Evolutionary conservation across 768 basidiomycete species (phyloP).

Genomic region (Amylocystis lapponica): DNA sequence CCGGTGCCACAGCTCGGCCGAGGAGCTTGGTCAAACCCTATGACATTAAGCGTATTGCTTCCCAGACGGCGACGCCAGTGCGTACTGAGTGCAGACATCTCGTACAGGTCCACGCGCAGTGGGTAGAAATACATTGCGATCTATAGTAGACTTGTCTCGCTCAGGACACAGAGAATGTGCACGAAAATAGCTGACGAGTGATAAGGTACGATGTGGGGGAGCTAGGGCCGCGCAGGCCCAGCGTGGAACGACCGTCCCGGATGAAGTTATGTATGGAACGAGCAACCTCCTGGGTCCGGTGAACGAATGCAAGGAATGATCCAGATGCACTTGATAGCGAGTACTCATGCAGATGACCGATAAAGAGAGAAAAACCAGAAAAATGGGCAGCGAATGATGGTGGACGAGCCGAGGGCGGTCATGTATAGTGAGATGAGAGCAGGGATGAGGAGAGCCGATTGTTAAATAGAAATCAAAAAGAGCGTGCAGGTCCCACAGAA

Average conservation of each 20-base stretch:
- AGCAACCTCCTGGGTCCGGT: slow-evolving; percentile 6
- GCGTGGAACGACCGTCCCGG: background rate
- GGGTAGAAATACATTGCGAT: slow-evolving; percentile 10
- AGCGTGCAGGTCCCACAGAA: slow-evolving; percentile 13
- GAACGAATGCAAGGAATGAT: slow-evolving; percentile 4
- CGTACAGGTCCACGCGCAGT: slow-evolving; percentile 1
- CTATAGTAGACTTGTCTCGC: slow-evolving; percentile 4
- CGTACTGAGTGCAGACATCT: too few relatives aligned
- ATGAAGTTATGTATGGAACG: background rate
- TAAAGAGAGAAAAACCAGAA: background rate
- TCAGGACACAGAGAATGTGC: background rate
- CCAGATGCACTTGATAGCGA: slow-evolving; percentile 4
- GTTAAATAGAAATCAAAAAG: slow-evolving; percentile 18
- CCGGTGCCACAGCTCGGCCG: too few relatives aligned
- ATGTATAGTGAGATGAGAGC: slow-evolving; percentile 16
- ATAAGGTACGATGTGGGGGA: slow-evolving; percentile 11
- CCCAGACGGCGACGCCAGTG: too few relatives aligned
- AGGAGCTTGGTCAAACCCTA: too few relatives aligned
- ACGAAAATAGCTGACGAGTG: slow-evolving; percentile 11
- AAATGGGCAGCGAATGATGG: slow-evolving; percentile 2
- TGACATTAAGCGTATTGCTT: too few relatives aligned
- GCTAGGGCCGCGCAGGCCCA: background rate
- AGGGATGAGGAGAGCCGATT: slow-evolving; percentile 3
- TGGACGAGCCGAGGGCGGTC: background rate
- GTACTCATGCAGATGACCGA: background rate